These are phyloP conservation scores for Metroxylon sagu DNA, from an alignment of 176 grass and related monocot genomes.

Conservation along the genomic window DNA sequence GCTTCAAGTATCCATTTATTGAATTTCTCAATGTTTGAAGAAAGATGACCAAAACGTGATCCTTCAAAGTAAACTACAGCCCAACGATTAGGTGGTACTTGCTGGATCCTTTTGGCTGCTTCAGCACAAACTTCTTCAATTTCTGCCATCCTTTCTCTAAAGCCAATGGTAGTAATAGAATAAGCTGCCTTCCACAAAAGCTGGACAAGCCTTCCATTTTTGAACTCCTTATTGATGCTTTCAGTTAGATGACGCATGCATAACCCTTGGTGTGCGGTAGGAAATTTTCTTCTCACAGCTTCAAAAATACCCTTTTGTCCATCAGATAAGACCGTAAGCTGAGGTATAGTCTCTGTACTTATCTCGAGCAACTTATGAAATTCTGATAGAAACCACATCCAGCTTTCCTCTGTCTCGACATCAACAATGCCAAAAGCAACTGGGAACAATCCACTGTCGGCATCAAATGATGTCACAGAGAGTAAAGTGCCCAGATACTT, in stretches of 20 bases:
- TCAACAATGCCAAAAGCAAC: slow-evolving; percentile 23
- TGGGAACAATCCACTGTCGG: slow-evolving; percentile 18
- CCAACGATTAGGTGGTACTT: slow-evolving; percentile 17
- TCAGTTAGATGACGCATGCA: slow-evolving; percentile 20
- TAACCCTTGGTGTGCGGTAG: slow-evolving; percentile 19
- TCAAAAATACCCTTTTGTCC: slow-evolving; percentile 14
- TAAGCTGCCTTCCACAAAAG: slow-evolving; percentile 28
- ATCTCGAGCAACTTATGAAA: slow-evolving; percentile 18
- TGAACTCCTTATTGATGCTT: slow-evolving; percentile 24
- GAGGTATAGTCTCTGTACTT: slow-evolving; percentile 11
- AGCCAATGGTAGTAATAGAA: slow-evolving; percentile 9
- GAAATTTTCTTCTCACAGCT: slow-evolving; percentile 26
- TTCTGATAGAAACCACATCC: slow-evolving; percentile 28
- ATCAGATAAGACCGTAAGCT: slow-evolving; percentile 17
- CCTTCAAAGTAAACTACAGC: slow-evolving; percentile 18
- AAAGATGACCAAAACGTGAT: slow-evolving; percentile 23
- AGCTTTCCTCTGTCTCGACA: slow-evolving; percentile 19
- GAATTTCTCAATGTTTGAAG: slow-evolving; percentile 20
- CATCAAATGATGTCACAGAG: slow-evolving; percentile 27
- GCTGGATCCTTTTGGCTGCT: slow-evolving; percentile 28
- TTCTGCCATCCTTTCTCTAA: slow-evolving; percentile 21
- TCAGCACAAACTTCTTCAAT: slow-evolving; percentile 22
- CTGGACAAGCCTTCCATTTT: slow-evolving; percentile 21
- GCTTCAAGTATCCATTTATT: slow-evolving; percentile 23
- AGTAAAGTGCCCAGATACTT: slow-evolving; percentile 23